Evolutionary conservation across 2,329 filamentous ascomycete species (phyloP).

Genomic region (Ophiocordyceps australis): DNA sequence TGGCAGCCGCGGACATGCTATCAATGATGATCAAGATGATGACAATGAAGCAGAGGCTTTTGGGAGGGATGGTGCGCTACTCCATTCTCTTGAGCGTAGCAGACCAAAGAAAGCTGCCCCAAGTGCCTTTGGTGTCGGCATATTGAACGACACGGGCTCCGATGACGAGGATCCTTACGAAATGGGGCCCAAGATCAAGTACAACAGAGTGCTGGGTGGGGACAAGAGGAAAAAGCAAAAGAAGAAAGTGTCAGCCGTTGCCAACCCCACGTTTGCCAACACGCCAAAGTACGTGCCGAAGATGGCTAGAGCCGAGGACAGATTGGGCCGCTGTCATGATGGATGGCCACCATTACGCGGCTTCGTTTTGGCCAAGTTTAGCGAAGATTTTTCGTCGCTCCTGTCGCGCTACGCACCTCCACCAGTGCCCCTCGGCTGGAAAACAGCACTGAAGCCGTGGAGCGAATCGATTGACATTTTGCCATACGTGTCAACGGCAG

Average conservation of each 20-base stretch:
- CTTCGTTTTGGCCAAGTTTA: constrained; percentile 49
- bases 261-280: constrained; percentile 44
- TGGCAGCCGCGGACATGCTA: constrained; percentile 14
- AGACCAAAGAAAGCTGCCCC: constrained; percentile 24
- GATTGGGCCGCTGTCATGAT: constrained; percentile 54
- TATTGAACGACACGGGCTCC: constrained; percentile 83
- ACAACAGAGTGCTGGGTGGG: constrained; percentile 64
- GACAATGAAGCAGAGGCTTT: neutral
- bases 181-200: constrained; percentile 77
- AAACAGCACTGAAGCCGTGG: constrained; percentile 30
- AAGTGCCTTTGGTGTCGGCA: constrained; percentile 68
- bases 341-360: constrained; percentile 64
- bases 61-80: constrained; percentile 34
- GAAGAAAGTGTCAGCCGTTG: constrained; percentile 22
- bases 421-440: constrained; percentile 56
- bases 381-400: constrained; percentile 16
- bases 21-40: constrained; percentile 16
- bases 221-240: constrained; percentile 67
- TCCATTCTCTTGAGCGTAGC: too few species aligned
- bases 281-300: constrained; percentile 65
- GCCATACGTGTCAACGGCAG: constrained; percentile 47
- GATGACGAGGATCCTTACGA: constrained; percentile 93
- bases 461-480: constrained; percentile 2
- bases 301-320: constrained; percentile 10
- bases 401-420: constrained; percentile 39